phyloP scores from a whole-genome alignment of 1,139 yeast species.

The Maudiozyma humilis region DNA sequence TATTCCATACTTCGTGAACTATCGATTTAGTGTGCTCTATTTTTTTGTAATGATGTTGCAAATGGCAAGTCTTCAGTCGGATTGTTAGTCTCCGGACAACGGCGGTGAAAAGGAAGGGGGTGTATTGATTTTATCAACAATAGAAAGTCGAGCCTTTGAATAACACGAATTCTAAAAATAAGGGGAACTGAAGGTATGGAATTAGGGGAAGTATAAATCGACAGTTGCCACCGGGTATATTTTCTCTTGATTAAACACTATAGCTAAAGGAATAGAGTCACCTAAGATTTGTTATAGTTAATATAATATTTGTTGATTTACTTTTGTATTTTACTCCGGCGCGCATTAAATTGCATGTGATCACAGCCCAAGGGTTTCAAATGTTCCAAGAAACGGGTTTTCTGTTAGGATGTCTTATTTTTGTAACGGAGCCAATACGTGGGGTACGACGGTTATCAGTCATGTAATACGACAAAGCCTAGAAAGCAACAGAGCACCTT shows the following conservation, averaged over 20 bases:
- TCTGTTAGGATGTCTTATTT: not conserved
- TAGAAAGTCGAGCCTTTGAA: not conserved
- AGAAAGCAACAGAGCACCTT: too few relatives aligned
- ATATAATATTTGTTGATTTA: not conserved
- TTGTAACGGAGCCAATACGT: too few relatives aligned
- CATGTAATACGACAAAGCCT: too few relatives aligned
- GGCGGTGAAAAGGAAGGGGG: not conserved
- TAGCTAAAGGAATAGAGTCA: too few relatives aligned
- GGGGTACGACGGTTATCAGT: too few relatives aligned
- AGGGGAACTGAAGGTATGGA: not conserved
- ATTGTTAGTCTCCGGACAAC: too few relatives aligned
- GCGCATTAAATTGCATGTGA: not conserved
- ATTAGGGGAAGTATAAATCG: too few relatives aligned
- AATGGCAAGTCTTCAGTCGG: too few relatives aligned
- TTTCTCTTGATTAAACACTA: too few relatives aligned
- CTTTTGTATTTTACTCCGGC: not conserved
- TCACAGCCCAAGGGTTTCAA: not conserved
- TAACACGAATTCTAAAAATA: not conserved
- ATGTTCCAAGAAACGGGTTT: too few relatives aligned
- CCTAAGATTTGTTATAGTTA: not conserved
- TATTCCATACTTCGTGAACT: not conserved
- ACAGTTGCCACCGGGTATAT: too few relatives aligned
- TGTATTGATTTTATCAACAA: not conserved
- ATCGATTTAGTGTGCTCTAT: not conserved
- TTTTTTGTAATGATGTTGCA: too few relatives aligned